Base-by-base conservation (phyloP, 306 rosid species). In the Luffa acutangula region DNA sequence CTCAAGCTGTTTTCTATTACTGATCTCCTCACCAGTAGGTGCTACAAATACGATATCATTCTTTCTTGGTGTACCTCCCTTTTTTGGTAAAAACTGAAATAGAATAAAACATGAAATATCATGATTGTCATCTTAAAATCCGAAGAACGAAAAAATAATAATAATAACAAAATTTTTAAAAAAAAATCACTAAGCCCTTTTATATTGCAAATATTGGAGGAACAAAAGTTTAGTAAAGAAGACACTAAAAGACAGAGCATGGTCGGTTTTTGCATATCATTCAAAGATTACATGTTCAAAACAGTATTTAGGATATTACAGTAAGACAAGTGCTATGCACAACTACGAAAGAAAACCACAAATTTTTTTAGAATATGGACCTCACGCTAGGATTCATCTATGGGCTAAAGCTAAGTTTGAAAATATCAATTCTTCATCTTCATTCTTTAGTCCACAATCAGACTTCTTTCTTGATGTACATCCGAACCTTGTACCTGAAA, bases 21-120 rank as follows among this genome's bases (percentile, higher is more conserved):
- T 77, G 81, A 95, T 87, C 88, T 95, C 97, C 82, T 93, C 99
- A 34, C 99, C 97, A 1, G 91, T 89, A 3, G 97, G 98, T 51
- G 97, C 89, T 57, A 95, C 39, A 56, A 92, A 95, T 36, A 86
- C 10, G 39, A 95, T 78, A 86, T 91, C 97, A 42, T 80, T 86
- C 85, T 95, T 95, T 46, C 93, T 88, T 4, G 97, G 97, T 17
- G 97, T 64, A 73, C 95, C 99, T 31, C 78, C 88, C 81, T 89
- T 91, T 89, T 91, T 92, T n/a, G 93, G 97, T 77, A 81, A 86
- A 86, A 85, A 89, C 99, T 95, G 63, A 1, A 48, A 60, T 3
- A 5, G 13, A 78, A 45, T 6, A 63, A 7, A 63, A 48, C 31
- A 48, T 48, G 46, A 63, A 58, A 31, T 43, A 20, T 42, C 25